Percentiles rank a stretch among this genome's conserved stretches.
These are phyloP conservation scores for Sugiyamaella mastotermitis DNA, from an alignment of 805 yeast species.

Conservation along the genomic window DNA sequence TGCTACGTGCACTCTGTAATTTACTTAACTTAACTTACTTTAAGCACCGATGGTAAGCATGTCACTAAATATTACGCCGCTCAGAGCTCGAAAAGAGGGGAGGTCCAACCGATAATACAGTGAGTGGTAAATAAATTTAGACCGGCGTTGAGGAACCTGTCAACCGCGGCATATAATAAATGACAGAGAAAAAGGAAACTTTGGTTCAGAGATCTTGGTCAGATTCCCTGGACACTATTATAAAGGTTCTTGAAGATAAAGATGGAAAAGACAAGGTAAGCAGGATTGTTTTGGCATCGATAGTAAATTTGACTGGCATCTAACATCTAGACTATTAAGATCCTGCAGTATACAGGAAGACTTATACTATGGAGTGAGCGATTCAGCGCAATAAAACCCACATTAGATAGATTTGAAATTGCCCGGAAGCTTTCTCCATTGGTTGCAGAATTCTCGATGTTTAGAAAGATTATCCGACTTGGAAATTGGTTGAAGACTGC, in stretches of 20 bases:
- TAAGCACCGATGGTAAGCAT: too few species aligned
- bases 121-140: too few species aligned
- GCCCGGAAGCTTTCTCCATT: constrained; percentile 17
- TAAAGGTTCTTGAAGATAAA: constrained; percentile 16
- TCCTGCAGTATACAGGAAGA: constrained; percentile 25
- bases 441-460: constrained; percentile 24
- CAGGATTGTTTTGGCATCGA: too few species aligned
- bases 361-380: constrained; percentile 18
- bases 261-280: constrained; percentile 29
- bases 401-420: constrained; percentile 3
- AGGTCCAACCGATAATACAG: too few species aligned
- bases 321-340: constrained; percentile 24
- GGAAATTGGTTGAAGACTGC: constrained; percentile 25
- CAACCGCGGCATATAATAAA: too few species aligned
- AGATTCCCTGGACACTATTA: neutral
- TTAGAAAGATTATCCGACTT: constrained; percentile 27
- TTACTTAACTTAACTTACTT: too few species aligned
- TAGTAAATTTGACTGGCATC: too few species aligned
- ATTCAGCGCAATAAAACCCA: constrained; percentile 4
- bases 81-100: too few species aligned
- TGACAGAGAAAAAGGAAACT: neutral
- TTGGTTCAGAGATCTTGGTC: neutral
- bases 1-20: too few species aligned
- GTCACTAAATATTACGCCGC: too few species aligned
- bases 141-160: too few species aligned